A percentile compares a stretch with the other conserved stretches of the same genome.
Conservation (phyloP, 495 filamentous ascomycete species). For the Lasiosphaeria miniovina region DNA sequence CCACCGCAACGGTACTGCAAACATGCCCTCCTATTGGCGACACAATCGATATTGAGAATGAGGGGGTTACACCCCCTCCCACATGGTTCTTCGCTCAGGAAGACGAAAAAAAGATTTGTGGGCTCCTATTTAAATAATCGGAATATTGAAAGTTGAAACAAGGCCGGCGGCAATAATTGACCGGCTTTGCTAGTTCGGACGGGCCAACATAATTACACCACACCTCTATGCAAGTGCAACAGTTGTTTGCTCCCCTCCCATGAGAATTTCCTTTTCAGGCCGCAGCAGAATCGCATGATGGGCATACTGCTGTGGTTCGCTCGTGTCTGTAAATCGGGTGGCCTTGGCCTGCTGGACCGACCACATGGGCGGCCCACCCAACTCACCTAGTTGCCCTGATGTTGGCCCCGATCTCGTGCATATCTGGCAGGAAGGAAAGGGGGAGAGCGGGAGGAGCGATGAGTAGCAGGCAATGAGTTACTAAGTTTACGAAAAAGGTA, state of each 20-base stretch:
- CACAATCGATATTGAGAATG: neutral
- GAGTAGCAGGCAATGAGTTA: too few relatives aligned
- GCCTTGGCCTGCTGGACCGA: neutral
- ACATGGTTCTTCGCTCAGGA: neutral
- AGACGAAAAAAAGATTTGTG: neutral
- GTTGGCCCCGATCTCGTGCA: neutral
- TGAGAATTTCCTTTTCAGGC: neutral
- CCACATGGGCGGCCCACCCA: neutral
- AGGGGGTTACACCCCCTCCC: neutral
- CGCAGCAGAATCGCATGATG: constrained; percentile 15
- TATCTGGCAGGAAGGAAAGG: too few relatives aligned
- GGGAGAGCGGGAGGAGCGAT: too few relatives aligned
- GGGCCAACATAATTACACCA: neutral
- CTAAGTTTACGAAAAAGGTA: too few relatives aligned
- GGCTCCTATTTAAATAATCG: too few relatives aligned
- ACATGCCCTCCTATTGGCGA: constrained; percentile 3
- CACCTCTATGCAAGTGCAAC: neutral
- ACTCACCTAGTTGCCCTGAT: neutral
- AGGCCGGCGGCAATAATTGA: too few relatives aligned
- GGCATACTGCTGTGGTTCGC: constrained; percentile 10
- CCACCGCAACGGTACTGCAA: constrained; percentile 14
- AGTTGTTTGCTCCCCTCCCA: neutral
- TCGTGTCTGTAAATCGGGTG: constrained; percentile 14
- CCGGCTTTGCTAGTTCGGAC: too few relatives aligned
- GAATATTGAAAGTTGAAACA: too few relatives aligned